Evolutionary conservation across 768 basidiomycete genomes (phyloP).

Genomic region (Dacryopinax primogenitus): DNA sequence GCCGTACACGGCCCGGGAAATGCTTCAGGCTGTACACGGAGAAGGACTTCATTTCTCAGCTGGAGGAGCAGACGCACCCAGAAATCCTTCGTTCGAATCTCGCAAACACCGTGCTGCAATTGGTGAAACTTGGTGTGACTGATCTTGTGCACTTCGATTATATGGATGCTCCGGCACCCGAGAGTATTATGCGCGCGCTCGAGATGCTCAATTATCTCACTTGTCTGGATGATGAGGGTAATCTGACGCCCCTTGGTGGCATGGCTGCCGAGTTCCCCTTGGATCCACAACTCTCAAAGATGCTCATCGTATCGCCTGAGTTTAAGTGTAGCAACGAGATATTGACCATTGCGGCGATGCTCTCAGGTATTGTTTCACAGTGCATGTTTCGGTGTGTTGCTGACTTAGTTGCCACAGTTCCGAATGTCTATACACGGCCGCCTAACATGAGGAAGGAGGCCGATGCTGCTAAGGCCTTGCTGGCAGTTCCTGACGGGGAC

Average conservation of each 20-base stretch:
- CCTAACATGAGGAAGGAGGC: conserved; percentile 79
- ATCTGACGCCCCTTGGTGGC: conserved; percentile 68
- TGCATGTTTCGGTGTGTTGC: not conserved
- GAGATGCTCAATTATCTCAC: conserved; percentile 86
- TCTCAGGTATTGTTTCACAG: conserved; percentile 55
- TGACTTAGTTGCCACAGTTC: conserved; percentile 38
- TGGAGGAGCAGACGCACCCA: conserved; percentile 95
- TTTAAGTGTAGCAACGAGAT: conserved; percentile 96
- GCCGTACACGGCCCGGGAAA: conserved; percentile 90
- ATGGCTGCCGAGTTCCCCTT: conserved; percentile 98
- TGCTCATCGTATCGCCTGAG: conserved; percentile 87
- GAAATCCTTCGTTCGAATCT: conserved; percentile 91
- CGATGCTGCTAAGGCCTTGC: conserved; percentile 75
- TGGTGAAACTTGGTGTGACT: conserved; percentile 90
- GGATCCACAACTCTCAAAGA: conserved; percentile 89
- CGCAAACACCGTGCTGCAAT: conserved; percentile 82
- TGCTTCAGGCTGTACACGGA: conserved; percentile 96
- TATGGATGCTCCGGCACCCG: conserved; percentile 86
- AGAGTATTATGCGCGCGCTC: conserved; percentile 92
- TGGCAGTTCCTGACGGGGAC: conserved; percentile 91
- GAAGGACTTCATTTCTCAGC: conserved; percentile 87
- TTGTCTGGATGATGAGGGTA: conserved; percentile 88
- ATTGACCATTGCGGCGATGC: conserved; percentile 88
- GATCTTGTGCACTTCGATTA: conserved; percentile 83
- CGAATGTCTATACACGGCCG: conserved; percentile 90